A percentile compares a stretch with the other conserved stretches of the same genome.
Conservation (phyloP, 139 green algal genomes). For the Chlamydomonas asymmetrica region DNA sequence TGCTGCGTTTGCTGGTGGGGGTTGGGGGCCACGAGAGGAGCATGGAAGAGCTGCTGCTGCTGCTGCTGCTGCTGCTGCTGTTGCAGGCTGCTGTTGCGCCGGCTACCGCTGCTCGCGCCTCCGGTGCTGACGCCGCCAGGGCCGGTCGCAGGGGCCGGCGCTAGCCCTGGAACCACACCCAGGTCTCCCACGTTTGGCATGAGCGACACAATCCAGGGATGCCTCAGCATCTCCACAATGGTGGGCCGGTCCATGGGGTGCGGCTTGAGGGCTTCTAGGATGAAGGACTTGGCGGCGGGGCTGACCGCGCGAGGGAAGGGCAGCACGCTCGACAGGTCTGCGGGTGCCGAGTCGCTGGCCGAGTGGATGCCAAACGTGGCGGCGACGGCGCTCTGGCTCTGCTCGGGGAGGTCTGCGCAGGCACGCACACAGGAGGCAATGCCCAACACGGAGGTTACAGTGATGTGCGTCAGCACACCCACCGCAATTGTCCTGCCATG, state of each 20-base stretch:
- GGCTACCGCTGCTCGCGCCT: background rate
- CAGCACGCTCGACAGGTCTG: conserved; percentile 20
- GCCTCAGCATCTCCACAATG: conserved; percentile 28
- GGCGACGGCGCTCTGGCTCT: no score
- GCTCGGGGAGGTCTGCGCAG: no score
- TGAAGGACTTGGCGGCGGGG: conserved; percentile 14
- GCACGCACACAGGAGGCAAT: no score
- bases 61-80: background rate
- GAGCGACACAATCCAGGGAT: conserved; percentile 32
- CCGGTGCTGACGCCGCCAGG: background rate
- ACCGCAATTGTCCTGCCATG: no score
- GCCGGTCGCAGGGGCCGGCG: background rate
- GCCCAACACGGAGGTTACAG: no score
- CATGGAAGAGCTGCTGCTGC: background rate
- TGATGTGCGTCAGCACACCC: no score
- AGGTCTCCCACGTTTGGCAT: background rate
- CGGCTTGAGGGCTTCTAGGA: conserved; percentile 21
- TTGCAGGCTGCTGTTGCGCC: background rate
- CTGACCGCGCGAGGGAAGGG: conserved; percentile 21
- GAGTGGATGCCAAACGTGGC: no score
- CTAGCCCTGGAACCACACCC: background rate
- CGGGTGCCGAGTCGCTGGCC: conserved; percentile 29
- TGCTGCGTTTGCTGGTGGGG: background rate
- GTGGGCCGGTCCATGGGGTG: conserved; percentile 33
- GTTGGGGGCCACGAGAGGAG: background rate